Evolutionary conservation across 1,139 yeast genomes (phyloP), one percentile per base, ranked within the genome.

Genomic region (Yamadazyma atlantica): DNA sequence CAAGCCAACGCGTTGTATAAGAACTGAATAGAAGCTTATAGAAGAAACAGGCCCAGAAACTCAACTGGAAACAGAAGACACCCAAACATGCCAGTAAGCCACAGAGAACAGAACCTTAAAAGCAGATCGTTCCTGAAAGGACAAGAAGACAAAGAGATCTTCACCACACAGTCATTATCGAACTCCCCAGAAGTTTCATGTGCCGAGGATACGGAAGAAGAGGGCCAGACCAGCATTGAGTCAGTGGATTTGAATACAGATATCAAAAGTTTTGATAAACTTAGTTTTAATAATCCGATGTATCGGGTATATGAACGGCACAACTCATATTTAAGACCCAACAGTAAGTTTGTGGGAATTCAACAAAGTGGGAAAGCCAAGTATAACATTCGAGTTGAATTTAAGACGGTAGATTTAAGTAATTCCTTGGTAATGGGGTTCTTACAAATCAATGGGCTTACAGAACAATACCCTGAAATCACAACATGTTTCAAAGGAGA

Each of bases 401-500:
- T 86, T 47, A 79, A 83, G 56, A 75, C 77, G 24, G 85, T 85
- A 16, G 90, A 86, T 57, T 63, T 85, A 50, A 62, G 61, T 21
- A 70, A 73, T 42, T 78, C 85, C 1, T 70, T 75, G 33, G 59
- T 89, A 15, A 78, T 89, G 24, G 97, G 97, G 4, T 85, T 82
- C 49, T 66, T 90, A 35, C 82, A 83, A 42, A 90, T 90, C 40
- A 75, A 81, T 41, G 95, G 95, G 2, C 69, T 90, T 35, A 87
- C 96, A 0, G 82, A 78, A 40, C 73, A 79, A 33, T 79, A 85
- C 48, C 90, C 95, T 1, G 82, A 82, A 46, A 81, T 90, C 44
- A 79, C 87, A 11, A 90, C 97, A 0, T 89, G 83, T 55, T 90
- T 90, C 64, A 87, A 82, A 50, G 94, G 90, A 4, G 96, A 86